phyloP scores from a whole-genome alignment of 2,329 filamentous ascomycete species.

The Pleomassaria siparia region DNA sequence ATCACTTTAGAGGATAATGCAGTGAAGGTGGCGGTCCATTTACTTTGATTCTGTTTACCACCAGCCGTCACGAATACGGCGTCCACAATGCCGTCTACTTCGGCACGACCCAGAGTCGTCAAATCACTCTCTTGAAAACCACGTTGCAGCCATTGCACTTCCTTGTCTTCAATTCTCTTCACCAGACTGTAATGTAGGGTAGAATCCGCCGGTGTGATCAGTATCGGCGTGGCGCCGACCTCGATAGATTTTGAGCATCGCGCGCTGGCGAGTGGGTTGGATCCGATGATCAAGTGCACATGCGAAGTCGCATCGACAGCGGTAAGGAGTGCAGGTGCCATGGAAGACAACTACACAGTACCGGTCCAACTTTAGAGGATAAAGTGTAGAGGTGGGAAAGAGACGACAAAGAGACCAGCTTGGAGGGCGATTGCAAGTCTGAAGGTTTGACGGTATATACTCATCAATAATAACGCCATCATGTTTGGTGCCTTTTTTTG shows the following conservation, averaged over 20 bases:
- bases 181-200: constrained; percentile 63
- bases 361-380: neutral
- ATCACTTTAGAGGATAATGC: constrained; percentile 3
- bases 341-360: constrained; percentile 15
- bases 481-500: constrained; percentile 20
- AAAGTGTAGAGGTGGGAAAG: neutral
- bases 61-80: constrained; percentile 82
- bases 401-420: neutral
- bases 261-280: constrained; percentile 82
- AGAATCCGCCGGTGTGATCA: constrained; percentile 70
- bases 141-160: constrained; percentile 66
- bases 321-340: constrained; percentile 65
- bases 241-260: constrained; percentile 78
- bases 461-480: neutral
- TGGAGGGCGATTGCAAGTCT: neutral
- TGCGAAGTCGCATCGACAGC: constrained; percentile 70
- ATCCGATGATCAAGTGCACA: constrained; percentile 82
- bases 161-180: constrained; percentile 65
- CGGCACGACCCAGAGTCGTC: constrained; percentile 73
- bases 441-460: too few species aligned
- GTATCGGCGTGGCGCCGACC: constrained; percentile 77
- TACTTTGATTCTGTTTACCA: constrained; percentile 53
- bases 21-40: constrained; percentile 6
- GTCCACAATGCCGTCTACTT: constrained; percentile 79
- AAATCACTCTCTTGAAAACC: constrained; percentile 72